Evolutionary conservation across 352 stramenopile genomes (phyloP), one percentile per base, ranked within the genome.

Genomic region (Phytophthora syringae): DNA sequence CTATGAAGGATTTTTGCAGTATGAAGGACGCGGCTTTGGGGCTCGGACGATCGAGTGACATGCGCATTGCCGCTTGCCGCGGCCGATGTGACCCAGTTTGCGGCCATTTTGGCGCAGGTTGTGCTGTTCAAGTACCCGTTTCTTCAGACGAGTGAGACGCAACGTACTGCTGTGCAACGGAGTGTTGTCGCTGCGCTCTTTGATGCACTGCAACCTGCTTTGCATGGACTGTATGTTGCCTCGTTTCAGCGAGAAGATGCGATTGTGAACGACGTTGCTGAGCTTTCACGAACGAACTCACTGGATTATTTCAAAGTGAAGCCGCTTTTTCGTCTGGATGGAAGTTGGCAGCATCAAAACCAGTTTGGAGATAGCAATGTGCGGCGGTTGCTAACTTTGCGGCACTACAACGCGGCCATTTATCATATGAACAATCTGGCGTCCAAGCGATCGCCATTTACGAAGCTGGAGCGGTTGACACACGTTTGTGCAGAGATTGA

Each of bases 161-260:
- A 64, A 15, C 43, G 42, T 4, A 36, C 28, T 28, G 39, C 70
- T 0, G 64, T 89, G 18, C 66, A 79, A 1, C 70, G 77, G n/a
- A 77, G 70, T 13, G 78, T 89, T 7, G 43, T 90, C 1, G 70
- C 74, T n/a, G 76, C 77, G 9, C 78, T 89, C 18, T 90, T 92
- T 59, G 81, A 86, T 21, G 73, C 77, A 16, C 70, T 92, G 5
- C 81, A 92, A 52, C 81, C 78, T 40, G 81, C 70, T 32, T 60
- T 92, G 11, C 84, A 92, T 37, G 72, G 67, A 0, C 53, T 90
- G 49, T 85, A 87, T 25, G 75, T 80, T 10, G 64, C 70, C 4
- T 72, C 80, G 2, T 90, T 92, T 51, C 66, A 73, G 7, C 32
- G 36, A 9, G 81, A 92, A 56, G 84, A 90, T 42, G 34, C 54